Base-by-base conservation (phyloP, 495 filamentous ascomycete genomes). In the Podospora sp. region DNA sequence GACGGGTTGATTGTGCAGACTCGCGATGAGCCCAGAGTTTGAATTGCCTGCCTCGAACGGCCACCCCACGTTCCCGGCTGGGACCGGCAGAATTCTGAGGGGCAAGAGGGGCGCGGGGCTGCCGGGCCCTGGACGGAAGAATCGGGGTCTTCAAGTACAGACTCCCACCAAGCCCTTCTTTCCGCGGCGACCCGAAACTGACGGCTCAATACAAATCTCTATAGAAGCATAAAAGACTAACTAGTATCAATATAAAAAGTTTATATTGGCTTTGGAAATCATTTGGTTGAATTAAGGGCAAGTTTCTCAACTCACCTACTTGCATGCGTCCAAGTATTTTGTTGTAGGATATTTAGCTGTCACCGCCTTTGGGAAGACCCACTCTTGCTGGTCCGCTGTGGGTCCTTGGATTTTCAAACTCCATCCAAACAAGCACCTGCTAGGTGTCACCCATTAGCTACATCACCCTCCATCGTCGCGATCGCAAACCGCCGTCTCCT, bases 11-110 rank as follows among this genome's bases (percentile, higher is more conserved):
- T 50, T 11, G 12, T 1, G 35, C 8, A 35, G 35, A 4, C 1
- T 26, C 22, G 27, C 40, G 46, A 63, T 52, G 33, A 35, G 46
- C 33, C 61, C 25, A 22, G 61, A 63, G 21, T 40, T 62, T 62
- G 29, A 36, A 55, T 51, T 51, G 46, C 53, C 22, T 20, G 21
- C 16, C 49, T 49, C 20, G 63, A 64, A 67, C 46, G 57, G 59
- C 64, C 50, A 73, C 75, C 75, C 75, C 75, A 76, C 75, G 71
- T 73, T 74, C 50, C n/a, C n/a, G n/a, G n/a, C n/a, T 16, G 21
- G 29, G 29, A 40, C 26, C 53, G 76, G 76, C 76, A 78, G 73
- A 78, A 78, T 75, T 76, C 65, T 60, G 69, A 77, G 71, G 69
- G 71, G 73, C 67, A 69, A 33, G 63, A n/a, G 63, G 62, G 62